These are phyloP conservation scores for Sporothrix pseudoabietina DNA, from an alignment of 2,329 filamentous ascomycete genomes.

Conservation along the genomic window DNA sequence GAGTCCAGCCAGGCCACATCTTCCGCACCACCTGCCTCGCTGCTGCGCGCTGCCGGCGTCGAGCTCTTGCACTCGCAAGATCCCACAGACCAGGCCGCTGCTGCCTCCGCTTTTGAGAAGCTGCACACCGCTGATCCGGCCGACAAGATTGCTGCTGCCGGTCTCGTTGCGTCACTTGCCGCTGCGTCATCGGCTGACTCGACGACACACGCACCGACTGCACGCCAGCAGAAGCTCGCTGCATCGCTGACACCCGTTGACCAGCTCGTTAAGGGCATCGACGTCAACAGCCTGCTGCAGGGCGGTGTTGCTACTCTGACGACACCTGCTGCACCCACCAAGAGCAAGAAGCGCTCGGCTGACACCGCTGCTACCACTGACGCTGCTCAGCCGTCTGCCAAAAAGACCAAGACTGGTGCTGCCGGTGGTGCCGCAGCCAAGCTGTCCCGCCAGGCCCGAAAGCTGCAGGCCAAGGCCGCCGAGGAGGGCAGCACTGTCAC, in stretches of 20 bases:
- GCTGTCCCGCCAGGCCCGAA: slow-evolving; percentile 51
- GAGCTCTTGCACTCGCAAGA: slow-evolving; percentile 77
- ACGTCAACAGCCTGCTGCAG: slow-evolving; percentile 64
- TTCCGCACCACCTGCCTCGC: slow-evolving; percentile 51
- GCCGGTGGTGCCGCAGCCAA: slow-evolving; percentile 44
- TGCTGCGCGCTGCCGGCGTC: slow-evolving; percentile 80
- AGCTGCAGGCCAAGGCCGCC: slow-evolving; percentile 37
- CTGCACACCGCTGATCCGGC: slow-evolving; percentile 66
- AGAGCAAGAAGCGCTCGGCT: slow-evolving; percentile 51
- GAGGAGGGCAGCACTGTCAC: slow-evolving; percentile 33
- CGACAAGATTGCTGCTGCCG: slow-evolving; percentile 73
- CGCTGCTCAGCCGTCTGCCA: slow-evolving; percentile 27
- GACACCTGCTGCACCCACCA: slow-evolving; percentile 45
- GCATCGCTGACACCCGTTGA: slow-evolving; percentile 47
- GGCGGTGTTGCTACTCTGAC: slow-evolving; percentile 62
- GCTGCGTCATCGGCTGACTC: slow-evolving; percentile 52
- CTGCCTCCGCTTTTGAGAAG: slow-evolving; percentile 76
- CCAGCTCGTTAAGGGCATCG: slow-evolving; percentile 61
- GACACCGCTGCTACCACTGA: slow-evolving; percentile 36
- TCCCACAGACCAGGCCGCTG: slow-evolving; percentile 66
- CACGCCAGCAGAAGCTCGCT: slow-evolving; percentile 25
- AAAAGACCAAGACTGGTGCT: slow-evolving; percentile 30
- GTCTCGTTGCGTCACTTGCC: slow-evolving; percentile 81
- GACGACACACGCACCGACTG: slow-evolving; percentile 57
- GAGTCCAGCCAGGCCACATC: slow-evolving; percentile 44